Evolutionary conservation across 2,329 filamentous ascomycete species (phyloP).

Genomic region (Verticillium longisporum): DNA sequence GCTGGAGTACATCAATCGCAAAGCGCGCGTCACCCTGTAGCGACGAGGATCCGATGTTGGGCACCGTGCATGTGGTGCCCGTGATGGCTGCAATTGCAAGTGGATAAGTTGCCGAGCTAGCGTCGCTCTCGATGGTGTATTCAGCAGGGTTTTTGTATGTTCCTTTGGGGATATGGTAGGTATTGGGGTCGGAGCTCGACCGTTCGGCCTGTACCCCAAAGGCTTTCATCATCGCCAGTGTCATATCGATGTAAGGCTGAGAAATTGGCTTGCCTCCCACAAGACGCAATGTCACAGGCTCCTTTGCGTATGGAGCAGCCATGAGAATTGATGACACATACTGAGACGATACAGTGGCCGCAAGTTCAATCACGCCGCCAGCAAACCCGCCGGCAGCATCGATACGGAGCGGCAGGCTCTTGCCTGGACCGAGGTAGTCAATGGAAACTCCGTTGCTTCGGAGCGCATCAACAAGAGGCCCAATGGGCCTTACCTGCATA

Average conservation of each 20-base stretch:
- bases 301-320: slow-evolving; percentile 94
- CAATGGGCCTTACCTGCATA: slow-evolving; percentile 95
- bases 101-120: slow-evolving; percentile 94
- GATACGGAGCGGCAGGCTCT: slow-evolving; percentile 78
- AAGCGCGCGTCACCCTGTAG: slow-evolving; percentile 94
- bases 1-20: slow-evolving; percentile 78
- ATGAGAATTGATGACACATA: slow-evolving; percentile 96
- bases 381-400: slow-evolving; percentile 75
- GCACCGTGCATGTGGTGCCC: slow-evolving; percentile 89
- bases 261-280: slow-evolving; percentile 98
- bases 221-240: slow-evolving; percentile 90
- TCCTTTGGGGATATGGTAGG: slow-evolving; percentile 87
- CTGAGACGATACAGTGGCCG: slow-evolving; percentile 95
- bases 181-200: slow-evolving; percentile 74
- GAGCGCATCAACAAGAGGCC: slow-evolving; percentile 84
- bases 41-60: slow-evolving; percentile 89
- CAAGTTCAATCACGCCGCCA: slow-evolving; percentile 83
- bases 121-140: slow-evolving; percentile 93
- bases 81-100: slow-evolving; percentile 92
- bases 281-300: slow-evolving; percentile 80
- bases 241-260: slow-evolving; percentile 98
- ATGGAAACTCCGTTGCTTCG: slow-evolving; percentile 80
- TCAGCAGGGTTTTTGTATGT: slow-evolving; percentile 75
- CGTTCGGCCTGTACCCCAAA: slow-evolving; percentile 79
- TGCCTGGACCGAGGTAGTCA: slow-evolving; percentile 75